Percentiles rank a stretch among this genome's conserved stretches.
Conservation (phyloP, 139 green algal species). For the Parachlorella kessleri region DNA sequence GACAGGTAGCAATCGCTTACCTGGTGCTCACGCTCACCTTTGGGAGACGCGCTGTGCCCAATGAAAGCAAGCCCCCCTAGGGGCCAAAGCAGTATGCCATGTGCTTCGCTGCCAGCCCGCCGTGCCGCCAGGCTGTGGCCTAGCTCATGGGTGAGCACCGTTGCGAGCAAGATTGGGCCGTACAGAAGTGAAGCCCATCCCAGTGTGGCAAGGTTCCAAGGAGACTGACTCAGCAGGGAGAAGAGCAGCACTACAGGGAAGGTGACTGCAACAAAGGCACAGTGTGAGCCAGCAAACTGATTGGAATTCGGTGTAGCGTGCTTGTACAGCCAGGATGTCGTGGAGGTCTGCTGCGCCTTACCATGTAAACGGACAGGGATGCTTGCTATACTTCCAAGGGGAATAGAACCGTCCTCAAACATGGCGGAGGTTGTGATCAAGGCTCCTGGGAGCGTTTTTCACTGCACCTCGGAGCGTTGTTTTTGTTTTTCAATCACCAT, state of each 20-base stretch:
- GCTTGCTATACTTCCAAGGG: conserved; percentile 14
- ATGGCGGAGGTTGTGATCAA: too few relatives aligned
- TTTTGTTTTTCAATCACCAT: too few relatives aligned
- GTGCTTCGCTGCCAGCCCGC: conserved; percentile 43
- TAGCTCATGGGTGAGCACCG: conserved; percentile 70
- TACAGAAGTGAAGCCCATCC: conserved; percentile 18
- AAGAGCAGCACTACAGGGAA: conserved; percentile 16
- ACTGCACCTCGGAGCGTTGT: too few relatives aligned
- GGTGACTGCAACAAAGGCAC: conserved; percentile 15
- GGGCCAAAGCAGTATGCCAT: conserved; percentile 79
- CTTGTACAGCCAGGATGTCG: neutral
- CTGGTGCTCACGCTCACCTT: conserved; percentile 23
- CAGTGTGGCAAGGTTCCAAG: neutral
- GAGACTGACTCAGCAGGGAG: conserved; percentile 8
- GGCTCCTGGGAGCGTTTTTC: too few relatives aligned
- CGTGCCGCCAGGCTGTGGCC: conserved; percentile 52
- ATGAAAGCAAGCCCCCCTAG: conserved; percentile 79
- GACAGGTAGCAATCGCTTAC: too few relatives aligned
- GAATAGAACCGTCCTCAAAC: neutral
- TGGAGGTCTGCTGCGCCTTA: neutral
- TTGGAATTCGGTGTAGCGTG: too few relatives aligned
- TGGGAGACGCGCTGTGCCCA: conserved; percentile 53
- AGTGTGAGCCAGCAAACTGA: neutral
- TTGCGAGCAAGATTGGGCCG: conserved; percentile 59
- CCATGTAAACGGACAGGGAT: conserved; percentile 24